Evolutionary conservation across 2,329 filamentous ascomycete genomes (phyloP).

Genomic region (Colletotrichum tropicicola): DNA sequence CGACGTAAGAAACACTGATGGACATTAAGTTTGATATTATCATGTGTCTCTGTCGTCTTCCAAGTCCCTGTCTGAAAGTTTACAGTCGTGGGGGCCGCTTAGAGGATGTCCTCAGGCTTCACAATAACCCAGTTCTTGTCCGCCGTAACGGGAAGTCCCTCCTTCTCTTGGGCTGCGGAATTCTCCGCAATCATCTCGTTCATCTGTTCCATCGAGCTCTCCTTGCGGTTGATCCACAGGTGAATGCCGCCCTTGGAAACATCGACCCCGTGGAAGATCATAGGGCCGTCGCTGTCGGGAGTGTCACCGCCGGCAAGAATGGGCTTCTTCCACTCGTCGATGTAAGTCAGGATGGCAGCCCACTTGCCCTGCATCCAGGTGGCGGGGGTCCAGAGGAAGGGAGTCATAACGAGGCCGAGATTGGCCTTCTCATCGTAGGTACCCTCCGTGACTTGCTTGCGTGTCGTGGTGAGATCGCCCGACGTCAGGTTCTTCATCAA

Average conservation of each 20-base stretch:
- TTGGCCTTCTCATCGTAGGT: conserved; percentile 45
- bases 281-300: conserved; percentile 51
- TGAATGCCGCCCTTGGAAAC: conserved; percentile 50
- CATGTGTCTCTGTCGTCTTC: not conserved
- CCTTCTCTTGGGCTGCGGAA: conserved; percentile 42
- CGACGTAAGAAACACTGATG: too few species aligned
- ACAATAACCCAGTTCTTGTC: conserved; percentile 56
- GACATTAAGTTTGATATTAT: not conserved
- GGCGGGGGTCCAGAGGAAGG: conserved; percentile 52
- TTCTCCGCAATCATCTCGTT: conserved; percentile 46
- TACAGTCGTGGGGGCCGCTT: too few species aligned
- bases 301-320: conserved; percentile 53
- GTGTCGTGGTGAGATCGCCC: conserved; percentile 43
- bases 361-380: conserved; percentile 55
- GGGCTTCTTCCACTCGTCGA: conserved; percentile 52
- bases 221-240: conserved; percentile 51
- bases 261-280: conserved; percentile 55
- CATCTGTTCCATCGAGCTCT: conserved; percentile 44
- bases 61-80: too few species aligned
- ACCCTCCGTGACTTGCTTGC: conserved; percentile 49
- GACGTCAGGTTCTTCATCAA: conserved; percentile 42
- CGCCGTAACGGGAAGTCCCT: conserved; percentile 48
- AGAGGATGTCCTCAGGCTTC: conserved; percentile 47
- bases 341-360: conserved; percentile 52
- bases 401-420: conserved; percentile 48